Conservation (phyloP, 1,139 yeast genomes). For the Saccharomyces pastorianus region DNA sequence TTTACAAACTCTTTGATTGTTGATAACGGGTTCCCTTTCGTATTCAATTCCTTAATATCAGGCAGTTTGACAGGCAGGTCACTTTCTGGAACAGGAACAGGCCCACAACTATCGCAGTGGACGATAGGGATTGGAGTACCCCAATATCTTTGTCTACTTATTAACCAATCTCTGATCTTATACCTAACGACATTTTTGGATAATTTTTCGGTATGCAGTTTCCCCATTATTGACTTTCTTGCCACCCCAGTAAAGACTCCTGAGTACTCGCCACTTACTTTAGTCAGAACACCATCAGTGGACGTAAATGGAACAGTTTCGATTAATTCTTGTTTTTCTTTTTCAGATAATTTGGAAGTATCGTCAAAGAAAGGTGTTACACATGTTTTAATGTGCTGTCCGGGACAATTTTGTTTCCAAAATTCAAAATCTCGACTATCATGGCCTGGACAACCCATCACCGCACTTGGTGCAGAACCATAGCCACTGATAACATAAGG, state of each 20-base stretch:
- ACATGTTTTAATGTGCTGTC: neutral
- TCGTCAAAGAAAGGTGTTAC: constrained; percentile 22
- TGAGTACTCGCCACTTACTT: constrained; percentile 41
- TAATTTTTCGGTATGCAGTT: constrained; percentile 33
- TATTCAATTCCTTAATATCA: constrained; percentile 39
- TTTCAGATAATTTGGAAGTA: constrained; percentile 2
- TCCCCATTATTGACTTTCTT: constrained; percentile 38
- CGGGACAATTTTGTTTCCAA: constrained; percentile 59
- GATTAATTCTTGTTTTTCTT: constrained; percentile 11
- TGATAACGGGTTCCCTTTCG: constrained; percentile 67
- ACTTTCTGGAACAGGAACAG: constrained; percentile 80
- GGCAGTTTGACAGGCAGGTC: constrained; percentile 81
- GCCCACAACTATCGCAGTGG: constrained; percentile 78
- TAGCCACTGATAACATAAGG: constrained; percentile 80
- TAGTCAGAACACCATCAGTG: constrained; percentile 48
- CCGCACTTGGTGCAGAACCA: constrained; percentile 72
- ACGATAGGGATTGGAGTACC: constrained; percentile 96
- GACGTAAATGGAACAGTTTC: constrained; percentile 39
- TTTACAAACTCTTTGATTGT: constrained; percentile 62
- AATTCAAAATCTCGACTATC: constrained; percentile 76
- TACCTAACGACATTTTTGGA: constrained; percentile 51
- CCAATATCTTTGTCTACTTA: constrained; percentile 93
- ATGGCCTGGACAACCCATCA: constrained; percentile 97
- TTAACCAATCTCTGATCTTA: constrained; percentile 83
- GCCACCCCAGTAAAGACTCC: constrained; percentile 51